Percentiles rank a stretch among this genome's conserved stretches.
phyloP scores from a whole-genome alignment of 106 monocot genomes.

The Apostasia ramifera region DNA sequence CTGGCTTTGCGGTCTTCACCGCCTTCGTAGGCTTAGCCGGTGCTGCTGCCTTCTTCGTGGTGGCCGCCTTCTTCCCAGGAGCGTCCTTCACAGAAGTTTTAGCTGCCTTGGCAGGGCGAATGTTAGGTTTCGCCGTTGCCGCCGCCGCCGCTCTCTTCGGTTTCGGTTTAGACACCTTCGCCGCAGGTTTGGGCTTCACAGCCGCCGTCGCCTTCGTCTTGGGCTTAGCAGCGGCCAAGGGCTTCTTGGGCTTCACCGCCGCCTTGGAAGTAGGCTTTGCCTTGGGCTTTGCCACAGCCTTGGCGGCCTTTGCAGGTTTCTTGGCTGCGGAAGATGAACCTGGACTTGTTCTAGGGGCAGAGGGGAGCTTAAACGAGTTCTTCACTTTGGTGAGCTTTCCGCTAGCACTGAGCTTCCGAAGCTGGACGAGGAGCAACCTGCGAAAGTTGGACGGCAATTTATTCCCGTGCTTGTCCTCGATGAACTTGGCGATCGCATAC shows the following conservation, averaged over 20 bases:
- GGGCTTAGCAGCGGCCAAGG: background rate
- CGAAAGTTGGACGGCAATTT: conserved; percentile 58
- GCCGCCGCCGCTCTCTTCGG: background rate
- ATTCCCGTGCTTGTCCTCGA: conserved; percentile 65
- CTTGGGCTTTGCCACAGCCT: conserved; percentile 19
- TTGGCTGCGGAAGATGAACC: background rate
- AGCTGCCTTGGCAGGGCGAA: background rate
- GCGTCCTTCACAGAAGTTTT: conserved; percentile 9
- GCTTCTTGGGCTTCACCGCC: conserved; percentile 7
- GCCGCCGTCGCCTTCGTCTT: background rate
- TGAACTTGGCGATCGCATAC: conserved; percentile 72
- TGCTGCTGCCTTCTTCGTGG: background rate
- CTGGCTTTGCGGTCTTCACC: background rate
- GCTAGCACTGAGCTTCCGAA: conserved; percentile 49
- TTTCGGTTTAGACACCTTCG: conserved; percentile 1
- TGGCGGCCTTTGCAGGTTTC: background rate
- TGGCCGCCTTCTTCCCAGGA: background rate
- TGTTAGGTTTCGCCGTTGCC: conserved; percentile 6
- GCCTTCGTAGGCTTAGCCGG: background rate
- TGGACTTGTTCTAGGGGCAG: background rate
- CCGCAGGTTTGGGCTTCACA: background rate
- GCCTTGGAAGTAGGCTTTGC: conserved; percentile 14
- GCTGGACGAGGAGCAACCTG: conserved; percentile 49
- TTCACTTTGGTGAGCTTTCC: conserved; percentile 79
- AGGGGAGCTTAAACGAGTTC: conserved; percentile 65